Evolutionary conservation across 2,329 filamentous ascomycete genomes (phyloP), one percentile per base, ranked within the genome.

Genomic region (Chalaropsis thielavioides): DNA sequence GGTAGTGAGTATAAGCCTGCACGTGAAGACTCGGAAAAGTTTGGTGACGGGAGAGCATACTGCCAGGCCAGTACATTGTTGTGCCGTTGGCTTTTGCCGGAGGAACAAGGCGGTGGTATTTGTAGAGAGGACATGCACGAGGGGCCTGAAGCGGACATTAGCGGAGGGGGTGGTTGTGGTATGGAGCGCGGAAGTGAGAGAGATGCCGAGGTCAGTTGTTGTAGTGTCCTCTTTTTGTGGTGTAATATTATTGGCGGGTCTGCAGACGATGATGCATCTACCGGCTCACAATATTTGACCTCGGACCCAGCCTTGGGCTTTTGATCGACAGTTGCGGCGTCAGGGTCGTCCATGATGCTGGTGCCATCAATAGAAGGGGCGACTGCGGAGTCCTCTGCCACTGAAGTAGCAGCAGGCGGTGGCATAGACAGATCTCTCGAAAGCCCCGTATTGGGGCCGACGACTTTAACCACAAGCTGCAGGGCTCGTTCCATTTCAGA

Each of bases 401-500:
- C 61, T 3, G 27, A 13, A 2, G n/a, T n/a, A 41, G 35, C 19
- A 43, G 35, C 35, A 1, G 10, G 7, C 5, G n/a, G 4, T 22
- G 61, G 22, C 43, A 35, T 38, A 22, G 10, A 44, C 8, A 19
- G 17, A 4, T 46, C 61, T 22, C 8, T 31, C 2, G 44, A 15
- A 17, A 46, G 40, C 17, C 24, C 24, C 2, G 17, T 35, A 7
- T 19, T 41, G 1, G 62, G 46, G 15, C 51, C 62, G 7, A 67
- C 65, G 31, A 58, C 65, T n/a, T 54, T 60, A 7, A 64, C 63
- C 2, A 67, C 65, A 2, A 51, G 17, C 56, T 67, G 43, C 22
- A 67, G 27, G 1, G 65, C 65, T 13, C 63, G 63, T 49, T 67
- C 65, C 65, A 67, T 67, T 46, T 67, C 62, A 2, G 65, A 46